These are phyloP conservation scores for Thelephora terrestris DNA, from an alignment of 1,284 basidiomycete genomes.

Conservation along the genomic window DNA sequence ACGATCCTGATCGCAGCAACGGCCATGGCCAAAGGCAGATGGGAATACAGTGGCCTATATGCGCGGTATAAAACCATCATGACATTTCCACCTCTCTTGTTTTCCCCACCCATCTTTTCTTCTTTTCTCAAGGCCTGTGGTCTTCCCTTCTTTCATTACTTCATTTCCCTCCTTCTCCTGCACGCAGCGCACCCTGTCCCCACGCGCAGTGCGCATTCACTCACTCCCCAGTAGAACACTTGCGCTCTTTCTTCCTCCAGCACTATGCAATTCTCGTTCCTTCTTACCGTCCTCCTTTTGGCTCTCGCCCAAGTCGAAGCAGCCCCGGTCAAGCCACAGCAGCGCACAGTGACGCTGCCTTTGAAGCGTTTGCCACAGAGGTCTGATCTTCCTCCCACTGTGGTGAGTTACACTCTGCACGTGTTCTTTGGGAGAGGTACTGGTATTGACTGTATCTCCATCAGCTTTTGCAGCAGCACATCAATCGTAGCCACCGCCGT, in stretches of 20 bases:
- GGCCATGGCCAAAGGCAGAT: no score
- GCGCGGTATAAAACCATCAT: no score
- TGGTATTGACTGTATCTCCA: background rate
- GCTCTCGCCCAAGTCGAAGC: constrained; percentile 32
- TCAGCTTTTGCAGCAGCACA: constrained; percentile 60
- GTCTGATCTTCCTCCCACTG: constrained; percentile 44
- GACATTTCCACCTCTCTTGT: no score
- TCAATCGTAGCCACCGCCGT: constrained; percentile 57
- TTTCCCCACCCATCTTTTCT: background rate
- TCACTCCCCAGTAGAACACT: background rate
- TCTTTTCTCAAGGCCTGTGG: background rate
- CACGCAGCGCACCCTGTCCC: background rate
- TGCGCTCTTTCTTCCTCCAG: background rate
- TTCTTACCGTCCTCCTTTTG: constrained; percentile 44
- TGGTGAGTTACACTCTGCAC: constrained; percentile 36
- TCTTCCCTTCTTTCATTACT: background rate
- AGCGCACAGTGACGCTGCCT: constrained; percentile 44
- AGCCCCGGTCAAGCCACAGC: constrained; percentile 26
- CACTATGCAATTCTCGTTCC: constrained; percentile 27
- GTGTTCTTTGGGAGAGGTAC: background rate
- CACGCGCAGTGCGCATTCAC: no score
- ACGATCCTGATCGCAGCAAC: no score
- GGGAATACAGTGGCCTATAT: no score
- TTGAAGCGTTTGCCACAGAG: constrained; percentile 37
- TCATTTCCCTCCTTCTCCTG: background rate